Evolutionary conservation across 176 grass and related monocot species (phyloP).

Genomic region (Calamus simplicifolius): DNA sequence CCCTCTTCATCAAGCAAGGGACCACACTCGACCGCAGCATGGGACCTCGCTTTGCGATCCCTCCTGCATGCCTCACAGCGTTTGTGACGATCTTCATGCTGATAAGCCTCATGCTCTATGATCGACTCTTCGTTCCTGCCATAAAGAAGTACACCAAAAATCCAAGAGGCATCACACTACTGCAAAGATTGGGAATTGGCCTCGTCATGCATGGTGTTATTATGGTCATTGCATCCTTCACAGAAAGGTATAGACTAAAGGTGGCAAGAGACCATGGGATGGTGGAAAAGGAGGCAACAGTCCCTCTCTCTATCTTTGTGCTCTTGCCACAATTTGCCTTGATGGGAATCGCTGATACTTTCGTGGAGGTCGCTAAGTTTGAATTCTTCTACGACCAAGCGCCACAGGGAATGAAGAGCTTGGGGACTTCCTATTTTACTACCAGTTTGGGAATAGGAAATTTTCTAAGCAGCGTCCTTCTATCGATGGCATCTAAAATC

Average conservation of each 20-base stretch:
- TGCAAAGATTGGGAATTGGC: constrained; percentile 13
- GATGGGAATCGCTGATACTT: constrained; percentile 12
- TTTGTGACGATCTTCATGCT: constrained; percentile 16
- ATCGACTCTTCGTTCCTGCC: constrained; percentile 2
- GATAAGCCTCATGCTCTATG: constrained; percentile 12
- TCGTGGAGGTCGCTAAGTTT: constrained; percentile 3
- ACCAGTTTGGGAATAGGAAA: constrained; percentile 6
- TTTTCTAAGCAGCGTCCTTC: constrained; percentile 9
- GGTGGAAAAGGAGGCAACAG: neutral
- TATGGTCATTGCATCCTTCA: neutral
- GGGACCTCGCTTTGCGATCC: constrained; percentile 8
- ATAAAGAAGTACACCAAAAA: neutral
- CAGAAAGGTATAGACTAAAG: neutral
- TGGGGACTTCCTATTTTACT: constrained; percentile 13
- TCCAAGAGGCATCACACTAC: constrained; percentile 2
- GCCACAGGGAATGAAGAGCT: constrained; percentile 14
- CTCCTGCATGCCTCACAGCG: constrained; percentile 5
- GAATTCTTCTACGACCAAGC: constrained; percentile 27
- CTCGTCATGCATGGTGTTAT: neutral
- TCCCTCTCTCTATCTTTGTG: constrained; percentile 15
- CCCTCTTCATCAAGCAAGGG: constrained; percentile 18
- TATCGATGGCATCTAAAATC: neutral
- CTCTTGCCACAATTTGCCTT: constrained; percentile 14
- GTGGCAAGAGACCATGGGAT: neutral
- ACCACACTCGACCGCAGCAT: constrained; percentile 8